Evolutionary conservation across 306 rosid genomes (phyloP), one percentile per base, ranked within the genome.

Genomic region (Cucurbita ficifolia): DNA sequence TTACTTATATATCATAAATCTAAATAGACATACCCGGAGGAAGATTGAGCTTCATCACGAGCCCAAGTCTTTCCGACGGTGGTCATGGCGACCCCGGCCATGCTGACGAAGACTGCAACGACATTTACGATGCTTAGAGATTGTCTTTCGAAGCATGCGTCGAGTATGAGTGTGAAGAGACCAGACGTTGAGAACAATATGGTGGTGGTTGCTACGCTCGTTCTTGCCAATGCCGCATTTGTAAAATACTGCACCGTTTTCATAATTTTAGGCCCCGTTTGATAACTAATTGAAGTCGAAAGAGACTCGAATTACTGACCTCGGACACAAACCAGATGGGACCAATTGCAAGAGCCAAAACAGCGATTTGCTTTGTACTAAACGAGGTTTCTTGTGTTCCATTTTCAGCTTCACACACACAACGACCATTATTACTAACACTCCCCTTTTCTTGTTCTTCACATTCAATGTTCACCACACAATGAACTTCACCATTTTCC

Each of bases 81-180:
- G 3, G 81, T 78, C 81, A 78, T 72, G 29, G 60, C 74, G 10
- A 73, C 81, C 6, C 81, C 81, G 22, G 77, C 81, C 77, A 78
- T 73, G 29, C 81, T 78, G 6, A 78, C 74, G 8, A 63, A 3
- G 50, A 78, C 81, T 2, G 81, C 69, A 1, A 61, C 50, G 3
- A 63, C 45, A 12, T 78, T 78, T 13, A 78, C 68, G 0, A 33
- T 13, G 9, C 58, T 78, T 22, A 78, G 53, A 8, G 73, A 19
- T 51, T 63, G 73, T 16, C 50, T 42, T 38, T 76, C 77, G 57
- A 78, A 2, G 22, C 48, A 72, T 2, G 69, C 77, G 5, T 71
- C 67, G 7, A 78, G 56, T 50, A 78, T 45, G 53, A 78, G 74
- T 7, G 77, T 73, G 55, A 78, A 78, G 5, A 78, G 43, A 5